Evolutionary conservation across 2,329 filamentous ascomycete species (phyloP).

Genomic region (Bipolaris bicolor): DNA sequence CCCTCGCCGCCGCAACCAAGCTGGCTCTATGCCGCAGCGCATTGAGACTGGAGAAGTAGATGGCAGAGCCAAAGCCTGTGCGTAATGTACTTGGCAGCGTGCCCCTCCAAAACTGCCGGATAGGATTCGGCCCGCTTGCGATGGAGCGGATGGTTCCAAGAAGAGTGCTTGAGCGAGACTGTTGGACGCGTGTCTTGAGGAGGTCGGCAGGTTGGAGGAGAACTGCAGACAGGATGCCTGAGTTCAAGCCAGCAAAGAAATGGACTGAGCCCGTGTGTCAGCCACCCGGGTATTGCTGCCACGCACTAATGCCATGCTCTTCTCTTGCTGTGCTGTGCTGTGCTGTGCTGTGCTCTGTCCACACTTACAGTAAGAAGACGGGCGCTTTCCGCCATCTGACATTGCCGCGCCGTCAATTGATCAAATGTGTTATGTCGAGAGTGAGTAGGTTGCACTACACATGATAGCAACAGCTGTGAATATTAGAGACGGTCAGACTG

Average conservation of each 20-base stretch:
- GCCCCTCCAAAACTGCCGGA: constrained; percentile 86
- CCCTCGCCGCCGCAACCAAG: constrained; percentile 27
- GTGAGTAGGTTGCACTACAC: constrained; percentile 12
- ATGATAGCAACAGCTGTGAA: constrained; percentile 16
- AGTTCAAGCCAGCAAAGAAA: constrained; percentile 85
- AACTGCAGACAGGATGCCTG: constrained; percentile 84
- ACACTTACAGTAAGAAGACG: constrained; percentile 57
- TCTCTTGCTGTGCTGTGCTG: neutral
- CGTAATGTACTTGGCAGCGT: constrained; percentile 91
- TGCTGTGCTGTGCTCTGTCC: neutral
- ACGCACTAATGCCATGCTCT: neutral
- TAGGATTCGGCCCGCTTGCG: constrained; percentile 67
- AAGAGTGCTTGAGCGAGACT: constrained; percentile 74
- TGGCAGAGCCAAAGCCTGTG: constrained; percentile 88
- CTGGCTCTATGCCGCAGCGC: constrained; percentile 73
- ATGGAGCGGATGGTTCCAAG: constrained; percentile 72
- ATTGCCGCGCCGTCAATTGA: constrained; percentile 50
- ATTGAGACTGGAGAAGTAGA: constrained; percentile 93
- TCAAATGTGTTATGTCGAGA: constrained; percentile 30
- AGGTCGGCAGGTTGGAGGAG: constrained; percentile 94
- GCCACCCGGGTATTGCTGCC: neutral
- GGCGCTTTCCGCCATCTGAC: constrained; percentile 59
- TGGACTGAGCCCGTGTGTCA: constrained; percentile 60
- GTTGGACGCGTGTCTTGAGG: constrained; percentile 94
- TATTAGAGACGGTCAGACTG: neutral